Evolutionary conservation across 495 filamentous ascomycete species (phyloP).

Genomic region (Thozetella sp.): DNA sequence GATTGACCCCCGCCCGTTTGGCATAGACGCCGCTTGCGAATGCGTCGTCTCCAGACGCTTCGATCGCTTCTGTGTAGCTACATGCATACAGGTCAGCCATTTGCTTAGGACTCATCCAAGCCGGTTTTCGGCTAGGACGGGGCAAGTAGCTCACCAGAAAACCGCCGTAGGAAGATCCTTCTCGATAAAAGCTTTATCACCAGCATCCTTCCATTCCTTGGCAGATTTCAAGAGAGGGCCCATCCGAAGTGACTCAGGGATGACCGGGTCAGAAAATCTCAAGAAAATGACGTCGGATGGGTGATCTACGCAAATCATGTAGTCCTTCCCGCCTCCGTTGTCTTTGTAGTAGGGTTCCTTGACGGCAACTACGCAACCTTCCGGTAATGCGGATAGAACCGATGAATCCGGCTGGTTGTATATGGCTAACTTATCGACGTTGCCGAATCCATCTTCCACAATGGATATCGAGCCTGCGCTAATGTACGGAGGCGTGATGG

Average conservation of each 20-base stretch:
- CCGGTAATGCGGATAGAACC: slow-evolving; percentile 28
- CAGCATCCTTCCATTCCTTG: slow-evolving; percentile 30
- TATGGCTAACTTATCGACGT: slow-evolving; percentile 45
- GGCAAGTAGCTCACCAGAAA: slow-evolving; percentile 24
- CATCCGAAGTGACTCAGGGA: slow-evolving; percentile 22
- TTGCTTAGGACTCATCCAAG: not conserved
- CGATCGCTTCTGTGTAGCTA: slow-evolving; percentile 34
- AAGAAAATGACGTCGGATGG: slow-evolving; percentile 41
- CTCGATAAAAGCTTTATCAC: slow-evolving; percentile 32
- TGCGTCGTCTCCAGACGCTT: slow-evolving; percentile 9
- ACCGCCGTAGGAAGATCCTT: slow-evolving; percentile 32
- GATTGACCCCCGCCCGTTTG: slow-evolving; percentile 49
- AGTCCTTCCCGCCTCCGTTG: slow-evolving; percentile 34
- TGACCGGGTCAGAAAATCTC: slow-evolving; percentile 19
- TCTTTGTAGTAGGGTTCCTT: slow-evolving; percentile 56
- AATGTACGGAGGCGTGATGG: slow-evolving; percentile 35
- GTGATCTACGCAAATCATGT: slow-evolving; percentile 56
- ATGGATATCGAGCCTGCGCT: slow-evolving; percentile 45
- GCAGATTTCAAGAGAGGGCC: slow-evolving; percentile 27
- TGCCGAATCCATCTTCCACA: slow-evolving; percentile 50
- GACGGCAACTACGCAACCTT: slow-evolving; percentile 40
- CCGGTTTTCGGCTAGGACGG: too few species aligned
- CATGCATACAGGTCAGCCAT: not conserved
- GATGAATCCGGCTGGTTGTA: slow-evolving; percentile 41
- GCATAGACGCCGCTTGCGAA: slow-evolving; percentile 24